Evolutionary conservation across 192 early-diverging fungal genomes (phyloP).

Genomic region (Coemansia guatemalensis): DNA sequence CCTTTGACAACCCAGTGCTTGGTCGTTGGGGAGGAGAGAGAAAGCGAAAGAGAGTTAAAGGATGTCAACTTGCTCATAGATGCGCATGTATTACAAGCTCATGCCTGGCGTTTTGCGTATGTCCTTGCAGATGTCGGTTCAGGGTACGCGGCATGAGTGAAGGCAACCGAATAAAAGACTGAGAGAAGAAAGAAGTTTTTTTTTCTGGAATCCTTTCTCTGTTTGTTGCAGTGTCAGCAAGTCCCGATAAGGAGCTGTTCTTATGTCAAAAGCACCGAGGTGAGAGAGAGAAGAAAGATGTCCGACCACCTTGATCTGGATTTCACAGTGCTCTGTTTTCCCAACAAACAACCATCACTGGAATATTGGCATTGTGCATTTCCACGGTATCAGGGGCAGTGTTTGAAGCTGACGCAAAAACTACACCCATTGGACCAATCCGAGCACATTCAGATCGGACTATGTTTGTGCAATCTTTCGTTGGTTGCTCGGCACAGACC

Average conservation of each 20-base stretch:
- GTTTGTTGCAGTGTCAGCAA: background rate
- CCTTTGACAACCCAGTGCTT: background rate
- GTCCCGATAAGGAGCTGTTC: background rate
- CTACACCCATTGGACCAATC: background rate
- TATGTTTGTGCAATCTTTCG: background rate
- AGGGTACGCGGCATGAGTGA: background rate
- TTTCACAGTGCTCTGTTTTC: background rate
- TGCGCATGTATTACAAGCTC: background rate
- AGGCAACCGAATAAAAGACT: background rate
- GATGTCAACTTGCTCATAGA: background rate
- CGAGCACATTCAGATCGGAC: background rate
- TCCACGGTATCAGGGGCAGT: background rate
- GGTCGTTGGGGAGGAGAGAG: background rate
- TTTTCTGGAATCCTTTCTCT: background rate
- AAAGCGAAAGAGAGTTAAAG: background rate
- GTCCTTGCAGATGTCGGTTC: background rate
- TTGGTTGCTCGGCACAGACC: background rate
- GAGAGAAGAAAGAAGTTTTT: background rate
- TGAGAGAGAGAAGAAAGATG: background rate
- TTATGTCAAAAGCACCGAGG: background rate
- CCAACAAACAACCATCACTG: background rate
- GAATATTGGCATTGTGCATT: background rate
- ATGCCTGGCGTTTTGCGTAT: background rate
- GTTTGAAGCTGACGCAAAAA: no score
- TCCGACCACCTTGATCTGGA: background rate